These are phyloP conservation scores for Musa balbisiana DNA, from an alignment of 202 grass and related monocot species.

Conservation along the genomic window DNA sequence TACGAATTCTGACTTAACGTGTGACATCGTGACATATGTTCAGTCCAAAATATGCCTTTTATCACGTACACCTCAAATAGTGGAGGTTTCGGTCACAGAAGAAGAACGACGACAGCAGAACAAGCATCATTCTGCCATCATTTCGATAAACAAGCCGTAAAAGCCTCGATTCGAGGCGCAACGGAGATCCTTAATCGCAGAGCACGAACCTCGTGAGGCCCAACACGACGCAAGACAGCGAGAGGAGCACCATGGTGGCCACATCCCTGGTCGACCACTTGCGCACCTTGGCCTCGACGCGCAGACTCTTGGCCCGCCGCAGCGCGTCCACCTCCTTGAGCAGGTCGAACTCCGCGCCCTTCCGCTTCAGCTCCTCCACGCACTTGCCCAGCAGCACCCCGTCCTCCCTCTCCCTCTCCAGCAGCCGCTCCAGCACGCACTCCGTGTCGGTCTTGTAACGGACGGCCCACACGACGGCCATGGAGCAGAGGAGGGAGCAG, in stretches of 20 bases:
- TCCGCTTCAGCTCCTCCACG: slow-evolving; percentile 74
- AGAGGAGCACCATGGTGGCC: slow-evolving; percentile 40
- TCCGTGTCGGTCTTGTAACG: slow-evolving; percentile 90
- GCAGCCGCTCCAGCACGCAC: slow-evolving; percentile 51
- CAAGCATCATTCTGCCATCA: slow-evolving; percentile 1
- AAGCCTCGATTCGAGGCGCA: no score
- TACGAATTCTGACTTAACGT: no score
- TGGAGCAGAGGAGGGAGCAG: slow-evolving; percentile 17
- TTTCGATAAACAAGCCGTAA: not conserved
- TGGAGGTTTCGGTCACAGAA: not conserved
- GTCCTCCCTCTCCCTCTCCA: slow-evolving; percentile 73
- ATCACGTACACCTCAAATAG: not conserved
- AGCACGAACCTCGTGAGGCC: slow-evolving; percentile 73
- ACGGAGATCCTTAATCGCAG: slow-evolving; percentile 32
- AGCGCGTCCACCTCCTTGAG: slow-evolving; percentile 95
- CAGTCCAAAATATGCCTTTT: no score
- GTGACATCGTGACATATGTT: no score
- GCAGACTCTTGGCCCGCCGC: slow-evolving; percentile 70
- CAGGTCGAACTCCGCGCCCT: slow-evolving; percentile 70
- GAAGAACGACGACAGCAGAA: not conserved
- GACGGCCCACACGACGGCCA: slow-evolving; percentile 45
- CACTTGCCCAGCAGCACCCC: slow-evolving; percentile 51
- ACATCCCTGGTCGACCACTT: slow-evolving; percentile 68
- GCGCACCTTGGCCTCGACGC: slow-evolving; percentile 47
- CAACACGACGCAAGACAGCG: slow-evolving; percentile 52